These are phyloP conservation scores for Sclerotinia borealis DNA, from an alignment of 2,329 filamentous ascomycete species.

Conservation along the genomic window DNA sequence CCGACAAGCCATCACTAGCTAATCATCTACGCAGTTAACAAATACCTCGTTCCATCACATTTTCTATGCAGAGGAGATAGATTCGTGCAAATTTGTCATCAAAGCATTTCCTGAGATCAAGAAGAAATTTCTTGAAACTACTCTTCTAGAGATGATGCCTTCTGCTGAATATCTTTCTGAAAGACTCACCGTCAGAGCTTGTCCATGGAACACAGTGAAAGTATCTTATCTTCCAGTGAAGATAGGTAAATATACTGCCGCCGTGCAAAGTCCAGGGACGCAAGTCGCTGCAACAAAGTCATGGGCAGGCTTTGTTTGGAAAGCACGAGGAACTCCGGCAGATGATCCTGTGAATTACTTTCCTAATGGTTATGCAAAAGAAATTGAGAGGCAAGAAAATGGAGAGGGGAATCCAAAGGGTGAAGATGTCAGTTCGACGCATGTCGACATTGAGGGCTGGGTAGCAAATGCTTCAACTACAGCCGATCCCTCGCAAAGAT, in stretches of 20 bases:
- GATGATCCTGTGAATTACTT: conserved; percentile 16
- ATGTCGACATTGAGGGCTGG: conserved; percentile 5
- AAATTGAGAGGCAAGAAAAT: background rate
- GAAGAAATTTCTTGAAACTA: conserved; percentile 24
- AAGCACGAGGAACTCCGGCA: conserved; percentile 10
- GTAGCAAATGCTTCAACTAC: background rate
- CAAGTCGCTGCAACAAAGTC: background rate
- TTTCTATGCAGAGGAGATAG: conserved; percentile 25
- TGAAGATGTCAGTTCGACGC: background rate
- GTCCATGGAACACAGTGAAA: conserved; percentile 9
- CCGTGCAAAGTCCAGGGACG: background rate
- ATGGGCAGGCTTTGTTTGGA: conserved; percentile 18
- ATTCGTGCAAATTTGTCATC: conserved; percentile 20
- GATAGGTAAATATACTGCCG: conserved; percentile 11
- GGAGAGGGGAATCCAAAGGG: background rate
- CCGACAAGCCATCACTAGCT: background rate
- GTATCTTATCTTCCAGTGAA: conserved; percentile 7
- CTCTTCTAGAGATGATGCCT: conserved; percentile 20
- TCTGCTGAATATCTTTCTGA: conserved; percentile 15
- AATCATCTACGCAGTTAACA: background rate
- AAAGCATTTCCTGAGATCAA: conserved; percentile 20
- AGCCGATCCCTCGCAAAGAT: background rate
- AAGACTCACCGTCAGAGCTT: conserved; percentile 21
- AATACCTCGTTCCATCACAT: conserved; percentile 15
- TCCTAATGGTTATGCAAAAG: background rate